Conservation (phyloP, 805 yeast species). For the Hanseniaspora lindneri region DNA sequence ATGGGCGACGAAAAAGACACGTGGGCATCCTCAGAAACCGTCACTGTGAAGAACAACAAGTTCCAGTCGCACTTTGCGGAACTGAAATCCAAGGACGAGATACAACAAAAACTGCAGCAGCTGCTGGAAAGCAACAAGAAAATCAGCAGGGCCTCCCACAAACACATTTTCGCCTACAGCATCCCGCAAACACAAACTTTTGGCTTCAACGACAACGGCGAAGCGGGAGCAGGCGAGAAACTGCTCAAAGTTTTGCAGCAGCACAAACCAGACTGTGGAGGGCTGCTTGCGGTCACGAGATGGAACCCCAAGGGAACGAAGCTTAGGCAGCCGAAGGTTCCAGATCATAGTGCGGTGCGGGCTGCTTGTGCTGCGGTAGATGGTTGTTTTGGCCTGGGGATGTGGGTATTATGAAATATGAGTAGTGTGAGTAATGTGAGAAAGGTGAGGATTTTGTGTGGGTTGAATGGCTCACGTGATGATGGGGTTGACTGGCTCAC, state of each 20-base stretch:
- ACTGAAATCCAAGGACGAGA: slow-evolving; percentile 32
- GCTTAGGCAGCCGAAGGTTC: slow-evolving; percentile 16
- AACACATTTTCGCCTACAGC: slow-evolving; percentile 51
- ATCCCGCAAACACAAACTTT: slow-evolving; percentile 13
- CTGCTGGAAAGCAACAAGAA: slow-evolving; percentile 38
- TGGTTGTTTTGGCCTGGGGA: neutral
- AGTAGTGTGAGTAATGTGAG: too few relatives aligned
- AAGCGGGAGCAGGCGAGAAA: slow-evolving; percentile 58
- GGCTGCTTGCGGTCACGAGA: slow-evolving; percentile 9
- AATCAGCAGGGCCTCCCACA: slow-evolving; percentile 53
- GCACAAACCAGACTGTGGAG: slow-evolving; percentile 6
- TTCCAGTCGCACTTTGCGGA: slow-evolving; percentile 52
- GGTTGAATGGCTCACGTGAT: neutral
- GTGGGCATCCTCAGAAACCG: slow-evolving; percentile 35
- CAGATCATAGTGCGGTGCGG: slow-evolving; percentile 11
- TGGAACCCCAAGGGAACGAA: slow-evolving; percentile 11
- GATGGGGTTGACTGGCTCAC: too few relatives aligned
- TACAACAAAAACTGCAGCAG: slow-evolving; percentile 33
- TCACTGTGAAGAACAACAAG: slow-evolving; percentile 45
- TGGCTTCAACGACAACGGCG: slow-evolving; percentile 62
- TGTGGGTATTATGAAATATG: neutral
- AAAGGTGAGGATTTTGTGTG: neutral
- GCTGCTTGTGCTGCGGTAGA: neutral
- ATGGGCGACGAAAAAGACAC: neutral
- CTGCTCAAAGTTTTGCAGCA: slow-evolving; percentile 42